These are phyloP conservation scores for Globisporangium splendens DNA, from an alignment of 352 stramenopile genomes.

Conservation along the genomic window DNA sequence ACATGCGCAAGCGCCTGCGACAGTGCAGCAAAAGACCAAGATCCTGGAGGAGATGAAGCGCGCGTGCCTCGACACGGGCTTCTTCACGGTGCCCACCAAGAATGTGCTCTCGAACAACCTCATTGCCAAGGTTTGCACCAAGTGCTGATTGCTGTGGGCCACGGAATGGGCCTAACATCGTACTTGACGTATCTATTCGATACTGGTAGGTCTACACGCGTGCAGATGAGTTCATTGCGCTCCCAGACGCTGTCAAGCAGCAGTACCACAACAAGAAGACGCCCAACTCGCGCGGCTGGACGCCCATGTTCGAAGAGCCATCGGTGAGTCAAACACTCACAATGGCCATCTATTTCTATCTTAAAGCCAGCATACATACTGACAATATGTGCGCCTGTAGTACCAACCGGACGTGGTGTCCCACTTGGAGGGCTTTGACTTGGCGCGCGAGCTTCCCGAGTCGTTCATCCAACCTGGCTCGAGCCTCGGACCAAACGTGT, in stretches of 20 bases:
- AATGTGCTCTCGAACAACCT: conserved; percentile 49
- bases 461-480: conserved; percentile 55
- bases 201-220: conserved; percentile 47
- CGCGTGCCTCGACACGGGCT: conserved; percentile 58
- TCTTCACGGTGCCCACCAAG: conserved; percentile 77
- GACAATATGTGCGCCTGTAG: conserved; percentile 18
- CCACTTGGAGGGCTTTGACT: conserved; percentile 72
- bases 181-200: not conserved
- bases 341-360: too few relatives aligned
- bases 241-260: conserved; percentile 57
- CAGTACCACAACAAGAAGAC: conserved; percentile 79
- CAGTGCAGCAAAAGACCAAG: conserved; percentile 25
- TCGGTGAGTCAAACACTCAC: conserved; percentile 31
- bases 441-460: conserved; percentile 52
- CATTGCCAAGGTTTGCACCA: conserved; percentile 31
- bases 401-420: conserved; percentile 79
- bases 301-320: conserved; percentile 79
- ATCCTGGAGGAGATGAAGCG: conserved; percentile 56
- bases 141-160: not conserved
- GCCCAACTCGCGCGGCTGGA: conserved; percentile 73
- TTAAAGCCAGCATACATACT: not conserved
- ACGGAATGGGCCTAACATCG: not conserved
- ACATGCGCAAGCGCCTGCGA: conserved; percentile 4
- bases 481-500: conserved; percentile 76
- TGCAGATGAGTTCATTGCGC: conserved; percentile 62